phyloP scores from a whole-genome alignment of 2,329 filamentous ascomycete genomes.

The Keithomyces neogunnii region DNA sequence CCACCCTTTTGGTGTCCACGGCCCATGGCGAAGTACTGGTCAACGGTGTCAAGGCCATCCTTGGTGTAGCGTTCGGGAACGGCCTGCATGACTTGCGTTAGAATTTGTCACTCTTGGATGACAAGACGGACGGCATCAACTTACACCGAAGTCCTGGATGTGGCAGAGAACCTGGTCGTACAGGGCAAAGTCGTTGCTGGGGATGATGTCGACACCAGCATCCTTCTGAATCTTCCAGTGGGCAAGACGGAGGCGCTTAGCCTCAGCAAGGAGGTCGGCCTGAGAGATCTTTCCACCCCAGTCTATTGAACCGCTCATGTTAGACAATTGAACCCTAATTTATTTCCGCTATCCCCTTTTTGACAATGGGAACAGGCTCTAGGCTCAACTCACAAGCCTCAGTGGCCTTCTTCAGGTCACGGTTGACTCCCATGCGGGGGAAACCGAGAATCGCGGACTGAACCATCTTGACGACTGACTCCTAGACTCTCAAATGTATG shows the following conservation, averaged over 20 bases:
- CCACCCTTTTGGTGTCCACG: conserved; percentile 94
- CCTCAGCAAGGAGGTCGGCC: conserved; percentile 83
- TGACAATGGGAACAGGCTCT: neutral
- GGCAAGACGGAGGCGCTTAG: conserved; percentile 89
- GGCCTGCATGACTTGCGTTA: conserved; percentile 44
- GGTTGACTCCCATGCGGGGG: conserved; percentile 95
- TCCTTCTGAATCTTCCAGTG: conserved; percentile 99
- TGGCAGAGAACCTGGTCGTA: conserved; percentile 98
- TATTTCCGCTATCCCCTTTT: neutral
- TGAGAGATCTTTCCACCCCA: conserved; percentile 94
- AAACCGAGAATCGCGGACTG: conserved; percentile 85
- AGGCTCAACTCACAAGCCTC: conserved; percentile 62
- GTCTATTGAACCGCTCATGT: conserved; percentile 28
- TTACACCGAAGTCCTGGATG: conserved; percentile 94
- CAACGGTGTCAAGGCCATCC: conserved; percentile 77
- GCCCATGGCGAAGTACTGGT: conserved; percentile 99
- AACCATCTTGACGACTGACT: conserved; percentile 44
- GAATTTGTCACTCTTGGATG: neutral
- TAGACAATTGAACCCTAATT: conserved; percentile 10
- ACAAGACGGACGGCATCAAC: conserved; percentile 22
- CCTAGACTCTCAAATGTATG: conserved; percentile 8
- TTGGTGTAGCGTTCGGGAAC: conserved; percentile 89
- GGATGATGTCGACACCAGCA: conserved; percentile 94
- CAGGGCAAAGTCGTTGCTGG: conserved; percentile 98
- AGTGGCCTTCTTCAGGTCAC: conserved; percentile 99